phyloP scores from a whole-genome alignment of 2,329 filamentous ascomycete genomes.

The Aspergillus alliaceus region DNA sequence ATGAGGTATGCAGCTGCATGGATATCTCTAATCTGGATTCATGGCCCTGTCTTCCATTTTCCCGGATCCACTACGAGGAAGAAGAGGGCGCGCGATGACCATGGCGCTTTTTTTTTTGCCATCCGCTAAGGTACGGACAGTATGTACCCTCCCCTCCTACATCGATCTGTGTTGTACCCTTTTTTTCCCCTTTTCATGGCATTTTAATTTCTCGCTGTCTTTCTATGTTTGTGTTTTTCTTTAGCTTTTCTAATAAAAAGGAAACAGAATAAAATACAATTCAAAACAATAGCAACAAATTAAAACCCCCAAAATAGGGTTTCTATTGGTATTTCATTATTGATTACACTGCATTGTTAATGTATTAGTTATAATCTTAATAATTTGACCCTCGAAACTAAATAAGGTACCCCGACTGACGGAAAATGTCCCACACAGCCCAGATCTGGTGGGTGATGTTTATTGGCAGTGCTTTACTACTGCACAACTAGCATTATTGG shows the following conservation, averaged over 20 bases:
- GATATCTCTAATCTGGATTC: constrained; percentile 15
- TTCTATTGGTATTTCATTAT: neutral
- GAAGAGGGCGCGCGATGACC: constrained; percentile 20
- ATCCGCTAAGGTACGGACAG: constrained; percentile 11
- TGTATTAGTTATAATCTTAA: neutral
- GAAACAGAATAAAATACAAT: neutral
- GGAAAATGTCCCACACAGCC: constrained; percentile 3
- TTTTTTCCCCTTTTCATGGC: neutral
- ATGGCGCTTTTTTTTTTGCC: constrained; percentile 10
- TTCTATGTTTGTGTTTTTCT: neutral
- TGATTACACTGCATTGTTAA: neutral
- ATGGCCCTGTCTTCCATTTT: constrained; percentile 13
- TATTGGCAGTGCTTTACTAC: neutral
- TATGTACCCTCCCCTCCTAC: neutral
- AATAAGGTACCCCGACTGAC: constrained; percentile 4
- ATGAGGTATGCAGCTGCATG: constrained; percentile 9
- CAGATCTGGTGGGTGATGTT: constrained; percentile 4
- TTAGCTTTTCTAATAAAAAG: neutral
- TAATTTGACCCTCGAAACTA: constrained; percentile 5
- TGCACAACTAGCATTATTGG: constrained; percentile 4
- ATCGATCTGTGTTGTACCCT: neutral
- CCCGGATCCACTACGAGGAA: constrained; percentile 16
- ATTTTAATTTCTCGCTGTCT: neutral
- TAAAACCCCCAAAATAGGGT: neutral
- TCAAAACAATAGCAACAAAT: neutral